Conservation (phyloP, 148 eudicot species). For the Persicaria maculosa region DNA sequence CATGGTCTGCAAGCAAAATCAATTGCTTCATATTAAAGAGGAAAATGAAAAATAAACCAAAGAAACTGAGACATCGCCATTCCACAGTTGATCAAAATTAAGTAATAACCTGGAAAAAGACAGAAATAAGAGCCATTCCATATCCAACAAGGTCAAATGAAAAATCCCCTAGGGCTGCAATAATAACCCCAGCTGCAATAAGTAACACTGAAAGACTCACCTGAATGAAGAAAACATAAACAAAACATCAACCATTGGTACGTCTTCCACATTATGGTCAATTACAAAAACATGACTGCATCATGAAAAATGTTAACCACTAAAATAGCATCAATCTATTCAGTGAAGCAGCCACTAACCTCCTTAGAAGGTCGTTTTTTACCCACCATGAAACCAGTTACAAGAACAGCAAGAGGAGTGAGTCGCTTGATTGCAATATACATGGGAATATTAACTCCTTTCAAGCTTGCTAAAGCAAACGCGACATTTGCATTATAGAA, state of each 20-base stretch:
- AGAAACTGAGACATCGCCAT: neutral
- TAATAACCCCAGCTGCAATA: constrained; percentile 84
- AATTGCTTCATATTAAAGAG: neutral
- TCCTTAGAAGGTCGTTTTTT: constrained; percentile 75
- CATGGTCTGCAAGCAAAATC: constrained; percentile 71
- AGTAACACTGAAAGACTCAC: constrained; percentile 78
- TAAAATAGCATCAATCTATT: neutral
- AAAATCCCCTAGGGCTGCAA: constrained; percentile 96
- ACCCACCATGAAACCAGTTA: constrained; percentile 72
- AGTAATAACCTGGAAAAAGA: constrained; percentile 65
- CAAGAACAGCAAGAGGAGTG: constrained; percentile 86
- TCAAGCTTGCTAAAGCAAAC: constrained; percentile 95
- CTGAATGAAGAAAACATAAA: constrained; percentile 33
- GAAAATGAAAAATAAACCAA: neutral
- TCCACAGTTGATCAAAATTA: neutral
- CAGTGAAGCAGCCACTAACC: constrained; percentile 35
- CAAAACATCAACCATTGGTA: neutral
- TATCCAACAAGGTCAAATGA: constrained; percentile 89
- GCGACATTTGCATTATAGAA: constrained; percentile 98
- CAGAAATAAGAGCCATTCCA: constrained; percentile 84
- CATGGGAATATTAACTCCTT: constrained; percentile 99
- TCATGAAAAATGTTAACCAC: neutral
- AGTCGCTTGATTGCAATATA: constrained; percentile 94
- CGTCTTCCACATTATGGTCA: neutral
- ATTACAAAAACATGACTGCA: neutral